Conservation (phyloP, 192 early-diverging fungal genomes). For the Linnemannia schmuckeri region DNA sequence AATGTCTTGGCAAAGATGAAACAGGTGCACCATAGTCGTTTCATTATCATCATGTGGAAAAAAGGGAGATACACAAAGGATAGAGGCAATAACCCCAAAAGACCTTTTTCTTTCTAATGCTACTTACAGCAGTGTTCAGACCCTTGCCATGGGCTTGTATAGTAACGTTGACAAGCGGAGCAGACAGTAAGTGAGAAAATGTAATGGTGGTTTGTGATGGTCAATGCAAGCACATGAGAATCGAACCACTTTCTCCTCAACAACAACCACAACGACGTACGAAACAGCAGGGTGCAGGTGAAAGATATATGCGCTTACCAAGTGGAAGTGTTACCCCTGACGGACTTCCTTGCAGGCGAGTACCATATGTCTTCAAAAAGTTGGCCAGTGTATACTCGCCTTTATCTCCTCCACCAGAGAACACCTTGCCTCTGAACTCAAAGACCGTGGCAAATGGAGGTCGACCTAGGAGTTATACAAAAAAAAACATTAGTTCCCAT, state of each 20-base stretch:
- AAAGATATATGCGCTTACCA: neutral
- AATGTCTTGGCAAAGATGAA: slow-evolving; percentile 19
- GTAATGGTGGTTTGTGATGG: neutral
- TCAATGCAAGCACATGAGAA: slow-evolving; percentile 5
- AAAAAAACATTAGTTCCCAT: neutral
- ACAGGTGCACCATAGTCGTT: neutral
- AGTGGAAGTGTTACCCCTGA: slow-evolving; percentile 61
- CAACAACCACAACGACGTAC: neutral
- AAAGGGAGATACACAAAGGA: neutral
- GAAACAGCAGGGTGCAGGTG: too few species aligned
- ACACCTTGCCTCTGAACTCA: slow-evolving; percentile 68
- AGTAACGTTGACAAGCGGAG: neutral
- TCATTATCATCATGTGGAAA: slow-evolving; percentile 2
- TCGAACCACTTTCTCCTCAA: neutral
- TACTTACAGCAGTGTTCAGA: slow-evolving; percentile 64
- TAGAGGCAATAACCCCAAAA: neutral
- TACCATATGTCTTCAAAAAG: slow-evolving; percentile 55
- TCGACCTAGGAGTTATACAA: slow-evolving; percentile 35
- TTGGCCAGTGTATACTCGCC: slow-evolving; percentile 64
- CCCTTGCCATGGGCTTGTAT: slow-evolving; percentile 58
- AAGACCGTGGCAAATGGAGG: slow-evolving; percentile 63
- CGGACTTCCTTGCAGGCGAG: slow-evolving; percentile 52
- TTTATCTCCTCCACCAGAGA: slow-evolving; percentile 63
- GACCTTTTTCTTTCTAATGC: neutral
- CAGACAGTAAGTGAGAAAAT: neutral